phyloP scores from a whole-genome alignment of 2,329 filamentous ascomycete species.

The Venturiaceae sp. region DNA sequence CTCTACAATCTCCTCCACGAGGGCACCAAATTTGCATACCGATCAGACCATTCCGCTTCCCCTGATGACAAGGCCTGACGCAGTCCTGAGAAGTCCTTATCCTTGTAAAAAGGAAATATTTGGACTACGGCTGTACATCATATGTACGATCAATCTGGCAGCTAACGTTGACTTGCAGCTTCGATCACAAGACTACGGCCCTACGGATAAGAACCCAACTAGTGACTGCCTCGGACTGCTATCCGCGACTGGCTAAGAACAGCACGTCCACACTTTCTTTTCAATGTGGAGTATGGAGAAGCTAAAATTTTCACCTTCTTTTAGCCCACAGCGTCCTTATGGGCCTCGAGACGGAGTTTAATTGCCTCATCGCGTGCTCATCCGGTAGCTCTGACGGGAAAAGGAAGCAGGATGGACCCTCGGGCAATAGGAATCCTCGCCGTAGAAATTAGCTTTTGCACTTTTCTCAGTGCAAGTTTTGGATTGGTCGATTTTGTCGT shows the following conservation, averaged over 20 bases:
- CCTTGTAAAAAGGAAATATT: background rate
- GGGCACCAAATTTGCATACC: no score
- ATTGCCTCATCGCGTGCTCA: background rate
- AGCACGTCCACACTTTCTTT: background rate
- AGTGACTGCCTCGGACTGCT: background rate
- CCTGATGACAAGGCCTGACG: no score
- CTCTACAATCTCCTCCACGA: no score
- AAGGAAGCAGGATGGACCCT: background rate
- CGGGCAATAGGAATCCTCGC: background rate
- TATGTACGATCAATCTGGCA: background rate
- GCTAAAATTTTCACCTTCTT: no score
- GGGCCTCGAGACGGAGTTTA: background rate
- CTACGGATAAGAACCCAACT: background rate
- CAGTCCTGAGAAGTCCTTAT: background rate
- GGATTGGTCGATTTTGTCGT: no score
- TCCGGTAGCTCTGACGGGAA: background rate
- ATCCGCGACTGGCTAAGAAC: background rate
- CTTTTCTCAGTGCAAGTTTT: no score
- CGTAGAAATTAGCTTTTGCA: background rate
- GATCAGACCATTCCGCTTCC: no score
- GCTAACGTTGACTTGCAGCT: background rate
- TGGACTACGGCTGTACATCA: background rate
- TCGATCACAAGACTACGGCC: background rate
- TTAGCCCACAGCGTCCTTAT: no score
- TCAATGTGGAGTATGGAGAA: background rate